Evolutionary conservation across 306 rosid genomes (phyloP).

Genomic region (Rosa rugosa): DNA sequence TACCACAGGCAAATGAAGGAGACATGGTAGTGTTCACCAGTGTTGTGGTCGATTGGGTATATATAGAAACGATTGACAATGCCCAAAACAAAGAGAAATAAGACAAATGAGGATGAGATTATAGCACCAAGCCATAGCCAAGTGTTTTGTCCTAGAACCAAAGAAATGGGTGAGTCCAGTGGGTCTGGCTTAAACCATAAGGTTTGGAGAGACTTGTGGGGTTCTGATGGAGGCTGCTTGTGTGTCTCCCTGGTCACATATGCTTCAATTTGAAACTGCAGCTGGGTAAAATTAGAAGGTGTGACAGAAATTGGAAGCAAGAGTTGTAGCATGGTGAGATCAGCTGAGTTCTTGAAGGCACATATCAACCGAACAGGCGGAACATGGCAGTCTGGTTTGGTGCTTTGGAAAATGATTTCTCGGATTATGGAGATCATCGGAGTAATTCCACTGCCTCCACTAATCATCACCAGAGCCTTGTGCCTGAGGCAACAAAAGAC

Average conservation of each 20-base stretch:
- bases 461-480: constrained; percentile 42
- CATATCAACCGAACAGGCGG: constrained; percentile 39
- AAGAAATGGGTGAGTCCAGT: constrained; percentile 33
- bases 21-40: constrained; percentile 29
- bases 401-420: constrained; percentile 50
- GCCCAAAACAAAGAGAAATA: constrained; percentile 42
- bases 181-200: constrained; percentile 37
- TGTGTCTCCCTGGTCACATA: constrained; percentile 46
- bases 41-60: constrained; percentile 33
- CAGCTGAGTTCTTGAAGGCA: constrained; percentile 50
- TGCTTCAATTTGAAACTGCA: constrained; percentile 41
- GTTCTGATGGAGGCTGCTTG: constrained; percentile 16
- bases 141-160: constrained; percentile 34
- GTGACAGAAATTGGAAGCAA: constrained; percentile 40
- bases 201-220: constrained; percentile 30
- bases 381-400: constrained; percentile 24
- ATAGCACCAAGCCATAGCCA: constrained; percentile 45
- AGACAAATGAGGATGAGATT: constrained; percentile 41
- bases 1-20: constrained; percentile 42
- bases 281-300: constrained; percentile 10
- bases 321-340: constrained; percentile 45
- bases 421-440: constrained; percentile 67
- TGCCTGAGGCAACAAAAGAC: constrained; percentile 30
- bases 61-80: constrained; percentile 37
- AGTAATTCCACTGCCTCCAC: constrained; percentile 72